Evolutionary conservation across 2,329 filamentous ascomycete genomes (phyloP).

Genomic region (Epichloe uncinata): DNA sequence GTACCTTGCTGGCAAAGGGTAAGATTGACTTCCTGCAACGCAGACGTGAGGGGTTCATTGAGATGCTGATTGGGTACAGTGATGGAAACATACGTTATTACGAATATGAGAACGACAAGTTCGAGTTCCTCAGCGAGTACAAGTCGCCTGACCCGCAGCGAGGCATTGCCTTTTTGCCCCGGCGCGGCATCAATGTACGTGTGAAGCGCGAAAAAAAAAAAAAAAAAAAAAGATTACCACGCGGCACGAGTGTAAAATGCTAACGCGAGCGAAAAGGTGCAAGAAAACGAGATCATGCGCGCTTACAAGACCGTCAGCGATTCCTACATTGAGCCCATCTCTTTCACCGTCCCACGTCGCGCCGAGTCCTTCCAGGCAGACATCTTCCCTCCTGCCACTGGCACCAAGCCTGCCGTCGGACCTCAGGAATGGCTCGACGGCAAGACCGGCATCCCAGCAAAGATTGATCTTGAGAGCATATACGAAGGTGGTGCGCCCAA

Average conservation of each 20-base stretch:
- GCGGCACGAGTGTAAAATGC: not conserved
- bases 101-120: conserved; percentile 97
- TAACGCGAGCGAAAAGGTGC: conserved; percentile 39
- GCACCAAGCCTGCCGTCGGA: conserved; percentile 67
- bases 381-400: conserved; percentile 80
- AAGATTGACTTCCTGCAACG: conserved; percentile 21
- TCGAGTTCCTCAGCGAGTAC: conserved; percentile 93
- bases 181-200: conserved; percentile 79
- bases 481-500: conserved; percentile 74
- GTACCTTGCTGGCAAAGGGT: conserved; percentile 96
- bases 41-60: not conserved
- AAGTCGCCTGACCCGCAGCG: conserved; percentile 93
- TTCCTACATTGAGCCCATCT: conserved; percentile 86
- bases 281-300: conserved; percentile 92
- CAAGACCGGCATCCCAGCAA: conserved; percentile 71
- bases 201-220: not conserved
- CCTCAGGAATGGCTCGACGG: conserved; percentile 76
- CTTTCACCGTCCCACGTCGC: conserved; percentile 88
- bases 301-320: conserved; percentile 98
- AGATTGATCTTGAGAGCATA: conserved; percentile 85
- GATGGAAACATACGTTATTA: conserved; percentile 99
- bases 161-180: conserved; percentile 86
- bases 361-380: conserved; percentile 95
- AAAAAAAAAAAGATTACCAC: not conserved
- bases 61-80: conserved; percentile 31